A percentile compares a stretch with the other conserved stretches of the same genome.
These are phyloP conservation scores for Talinum fruticosum DNA, from an alignment of 148 eudicot species.

Conservation along the genomic window DNA sequence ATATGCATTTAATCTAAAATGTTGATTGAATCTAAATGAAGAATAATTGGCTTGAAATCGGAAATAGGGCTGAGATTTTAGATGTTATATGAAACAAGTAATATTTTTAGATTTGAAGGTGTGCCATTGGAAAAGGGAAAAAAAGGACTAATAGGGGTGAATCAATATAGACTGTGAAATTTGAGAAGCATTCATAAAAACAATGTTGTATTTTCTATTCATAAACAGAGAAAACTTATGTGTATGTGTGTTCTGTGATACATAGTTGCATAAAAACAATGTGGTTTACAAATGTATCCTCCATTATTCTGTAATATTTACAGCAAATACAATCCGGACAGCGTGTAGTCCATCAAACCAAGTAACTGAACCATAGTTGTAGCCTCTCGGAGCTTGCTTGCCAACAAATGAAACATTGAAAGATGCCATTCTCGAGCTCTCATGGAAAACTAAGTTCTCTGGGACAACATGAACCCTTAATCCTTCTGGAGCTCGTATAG, in stretches of 20 bases:
- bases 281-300: neutral
- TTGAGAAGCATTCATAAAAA: too few relatives aligned
- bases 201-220: constrained; percentile 6
- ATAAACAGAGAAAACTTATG: neutral
- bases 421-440: constrained; percentile 25
- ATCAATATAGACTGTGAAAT: too few relatives aligned
- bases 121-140: too few relatives aligned
- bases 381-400: constrained; percentile 45
- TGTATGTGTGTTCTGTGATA: neutral
- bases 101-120: too few relatives aligned
- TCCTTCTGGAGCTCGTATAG: constrained; percentile 41
- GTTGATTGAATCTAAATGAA: too few relatives aligned
- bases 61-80: too few relatives aligned
- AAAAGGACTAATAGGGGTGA: too few relatives aligned
- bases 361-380: constrained; percentile 50
- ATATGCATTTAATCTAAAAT: too few relatives aligned
- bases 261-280: neutral
- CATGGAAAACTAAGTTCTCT: constrained; percentile 33
- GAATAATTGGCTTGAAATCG: too few relatives aligned
- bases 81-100: too few relatives aligned
- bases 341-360: constrained; percentile 55
- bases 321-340: constrained; percentile 51
- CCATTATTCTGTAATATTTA: constrained; percentile 39
- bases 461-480: constrained; percentile 45
- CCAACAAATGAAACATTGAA: constrained; percentile 46